Conservation (phyloP, 2,329 filamentous ascomycete genomes). For the Bipolaris bicolor region DNA sequence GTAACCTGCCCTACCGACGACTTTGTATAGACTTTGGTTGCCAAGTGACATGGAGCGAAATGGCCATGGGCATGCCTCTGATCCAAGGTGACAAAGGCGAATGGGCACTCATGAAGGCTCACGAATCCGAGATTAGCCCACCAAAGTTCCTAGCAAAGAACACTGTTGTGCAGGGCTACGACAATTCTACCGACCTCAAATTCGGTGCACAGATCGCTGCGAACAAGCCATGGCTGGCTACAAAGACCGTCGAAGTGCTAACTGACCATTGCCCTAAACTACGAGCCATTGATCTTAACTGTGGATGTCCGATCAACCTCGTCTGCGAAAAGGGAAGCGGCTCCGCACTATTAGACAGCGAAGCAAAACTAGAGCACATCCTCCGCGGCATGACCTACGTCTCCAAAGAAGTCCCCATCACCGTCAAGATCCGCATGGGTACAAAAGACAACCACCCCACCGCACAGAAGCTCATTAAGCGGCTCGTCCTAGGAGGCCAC, state of each 20-base stretch:
- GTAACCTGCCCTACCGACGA: conserved; percentile 91
- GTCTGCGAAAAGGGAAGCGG: conserved; percentile 88
- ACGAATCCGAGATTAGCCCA: conserved; percentile 78
- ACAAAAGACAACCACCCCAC: conserved; percentile 80
- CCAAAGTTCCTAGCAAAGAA: conserved; percentile 68
- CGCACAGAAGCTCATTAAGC: conserved; percentile 79
- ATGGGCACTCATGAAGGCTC: conserved; percentile 94
- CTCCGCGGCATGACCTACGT: conserved; percentile 95
- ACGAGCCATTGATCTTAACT: conserved; percentile 93
- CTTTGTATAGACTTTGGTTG: conserved; percentile 89
- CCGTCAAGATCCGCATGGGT: conserved; percentile 92
- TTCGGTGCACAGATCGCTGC: conserved; percentile 94
- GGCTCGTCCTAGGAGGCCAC: conserved; percentile 78
- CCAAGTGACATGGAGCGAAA: conserved; percentile 95
- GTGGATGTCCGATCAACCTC: conserved; percentile 94
- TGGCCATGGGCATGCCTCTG: conserved; percentile 91
- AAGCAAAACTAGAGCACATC: conserved; percentile 90
- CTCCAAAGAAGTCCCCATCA: conserved; percentile 88
- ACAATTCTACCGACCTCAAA: conserved; percentile 80
- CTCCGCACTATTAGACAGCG: conserved; percentile 87
- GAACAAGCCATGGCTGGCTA: conserved; percentile 87
- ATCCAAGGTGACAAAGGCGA: conserved; percentile 89
- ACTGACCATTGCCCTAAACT: conserved; percentile 79
- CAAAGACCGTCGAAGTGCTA: conserved; percentile 86
- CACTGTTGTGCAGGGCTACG: conserved; percentile 74